A percentile compares a stretch with the other conserved stretches of the same genome.
These are phyloP conservation scores for Neophaeococcomyces mojaviensis DNA, from an alignment of 2,329 filamentous ascomycete genomes.

Conservation along the genomic window DNA sequence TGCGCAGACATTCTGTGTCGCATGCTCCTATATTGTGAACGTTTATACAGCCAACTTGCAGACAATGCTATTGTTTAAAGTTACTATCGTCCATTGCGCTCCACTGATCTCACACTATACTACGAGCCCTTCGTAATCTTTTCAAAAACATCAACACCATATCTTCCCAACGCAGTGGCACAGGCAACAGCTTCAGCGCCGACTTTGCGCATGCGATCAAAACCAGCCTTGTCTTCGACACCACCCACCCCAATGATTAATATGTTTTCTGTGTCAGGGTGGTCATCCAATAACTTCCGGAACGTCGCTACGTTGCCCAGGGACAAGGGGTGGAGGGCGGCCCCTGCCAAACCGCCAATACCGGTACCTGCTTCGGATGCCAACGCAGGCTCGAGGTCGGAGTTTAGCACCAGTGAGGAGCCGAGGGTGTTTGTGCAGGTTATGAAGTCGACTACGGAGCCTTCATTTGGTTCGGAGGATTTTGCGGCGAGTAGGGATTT, in stretches of 20 bases:
- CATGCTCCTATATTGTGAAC: too few species aligned
- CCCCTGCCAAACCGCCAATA: conserved; percentile 64
- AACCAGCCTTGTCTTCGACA: conserved; percentile 57
- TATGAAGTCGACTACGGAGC: conserved; percentile 45
- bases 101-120: too few species aligned
- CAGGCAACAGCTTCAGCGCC: conserved; percentile 62
- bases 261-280: conserved; percentile 45
- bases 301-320: conserved; percentile 68
- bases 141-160: conserved; percentile 56
- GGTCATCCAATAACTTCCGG: conserved; percentile 49
- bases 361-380: conserved; percentile 48
- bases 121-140: conserved; percentile 42
- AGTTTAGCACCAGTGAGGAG: conserved; percentile 52
- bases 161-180: conserved; percentile 60
- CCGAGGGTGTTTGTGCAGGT: conserved; percentile 71
- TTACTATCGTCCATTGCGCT: too few species aligned
- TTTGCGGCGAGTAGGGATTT: conserved; percentile 37
- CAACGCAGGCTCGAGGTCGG: conserved; percentile 31
- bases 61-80: too few species aligned
- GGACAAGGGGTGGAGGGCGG: conserved; percentile 64
- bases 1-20: too few species aligned
- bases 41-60: too few species aligned
- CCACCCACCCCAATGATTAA: conserved; percentile 66
- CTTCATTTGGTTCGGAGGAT: conserved; percentile 19
- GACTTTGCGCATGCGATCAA: conserved; percentile 56